Conservation (phyloP, 2,329 filamentous ascomycete species). For the Aspergillus aculeatinus region DNA sequence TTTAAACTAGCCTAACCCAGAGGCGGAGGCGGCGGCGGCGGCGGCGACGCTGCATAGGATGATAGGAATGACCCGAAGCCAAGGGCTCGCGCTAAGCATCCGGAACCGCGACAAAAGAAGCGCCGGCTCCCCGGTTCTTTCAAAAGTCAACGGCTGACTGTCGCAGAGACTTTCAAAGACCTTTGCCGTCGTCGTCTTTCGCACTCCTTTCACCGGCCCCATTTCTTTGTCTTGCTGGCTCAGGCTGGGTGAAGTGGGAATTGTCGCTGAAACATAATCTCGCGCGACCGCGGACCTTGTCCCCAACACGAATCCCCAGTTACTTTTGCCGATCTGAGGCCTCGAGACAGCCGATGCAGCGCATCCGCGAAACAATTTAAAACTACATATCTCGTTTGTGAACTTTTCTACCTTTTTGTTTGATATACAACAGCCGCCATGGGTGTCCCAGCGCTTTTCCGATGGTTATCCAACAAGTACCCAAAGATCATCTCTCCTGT, state of each 20-base stretch:
- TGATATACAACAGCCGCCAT: slow-evolving; percentile 50
- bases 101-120: slow-evolving; percentile 27
- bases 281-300: not conserved
- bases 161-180: slow-evolving; percentile 22
- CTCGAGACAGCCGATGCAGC: slow-evolving; percentile 20
- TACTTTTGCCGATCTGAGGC: slow-evolving; percentile 2
- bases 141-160: slow-evolving; percentile 10
- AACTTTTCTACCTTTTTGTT: slow-evolving; percentile 1
- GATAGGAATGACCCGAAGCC: slow-evolving; percentile 12
- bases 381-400: slow-evolving; percentile 6
- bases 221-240: not conserved
- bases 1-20: too few species aligned
- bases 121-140: slow-evolving; percentile 20
- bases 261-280: not conserved
- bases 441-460: slow-evolving; percentile 93
- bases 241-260: slow-evolving; percentile 1
- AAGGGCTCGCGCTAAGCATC: slow-evolving; percentile 19
- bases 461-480: slow-evolving; percentile 96
- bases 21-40: too few species aligned
- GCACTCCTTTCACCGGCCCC: slow-evolving; percentile 6
- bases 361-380: slow-evolving; percentile 12
- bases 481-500: slow-evolving; percentile 95
- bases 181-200: slow-evolving; percentile 1
- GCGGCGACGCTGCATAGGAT: not conserved
- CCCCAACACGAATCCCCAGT: not conserved